Conservation (phyloP, 257 asterid genomes). For the Cordia subcordata region DNA sequence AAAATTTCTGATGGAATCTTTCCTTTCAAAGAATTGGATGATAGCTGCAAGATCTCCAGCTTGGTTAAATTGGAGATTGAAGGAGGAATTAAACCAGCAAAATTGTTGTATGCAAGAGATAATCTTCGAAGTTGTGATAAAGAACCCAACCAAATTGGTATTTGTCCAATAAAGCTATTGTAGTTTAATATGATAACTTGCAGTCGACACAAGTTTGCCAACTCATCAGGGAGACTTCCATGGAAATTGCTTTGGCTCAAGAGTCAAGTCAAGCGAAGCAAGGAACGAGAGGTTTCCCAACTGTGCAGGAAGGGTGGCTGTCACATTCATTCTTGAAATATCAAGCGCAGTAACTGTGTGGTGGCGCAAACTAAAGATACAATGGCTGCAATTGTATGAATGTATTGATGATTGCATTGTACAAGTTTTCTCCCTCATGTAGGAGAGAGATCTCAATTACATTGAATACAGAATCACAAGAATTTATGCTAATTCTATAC, state of each 20-base stretch:
- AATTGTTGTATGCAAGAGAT: neutral
- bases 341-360: conserved; percentile 3
- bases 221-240: conserved; percentile 19
- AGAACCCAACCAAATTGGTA: conserved; percentile 16
- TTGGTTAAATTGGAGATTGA: conserved; percentile 18
- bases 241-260: conserved; percentile 17
- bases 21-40: conserved; percentile 8
- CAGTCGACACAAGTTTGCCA: conserved; percentile 2
- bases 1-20: conserved; percentile 13
- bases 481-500: too few species aligned
- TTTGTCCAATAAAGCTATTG: conserved; percentile 20
- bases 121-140: conserved; percentile 13
- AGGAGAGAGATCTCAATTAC: too few species aligned
- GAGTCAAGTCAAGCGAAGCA: conserved; percentile 17
- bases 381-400: too few species aligned
- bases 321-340: neutral
- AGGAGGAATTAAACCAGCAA: conserved; percentile 13
- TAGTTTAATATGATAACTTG: neutral
- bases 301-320: conserved; percentile 6
- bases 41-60: neutral
- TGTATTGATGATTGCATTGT: too few species aligned
- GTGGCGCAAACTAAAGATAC: neutral
- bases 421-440: too few species aligned
- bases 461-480: too few species aligned
- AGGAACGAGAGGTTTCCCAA: conserved; percentile 23